Conservation (phyloP, 768 basidiomycete species). For the Tulasnella sp. region DNA sequence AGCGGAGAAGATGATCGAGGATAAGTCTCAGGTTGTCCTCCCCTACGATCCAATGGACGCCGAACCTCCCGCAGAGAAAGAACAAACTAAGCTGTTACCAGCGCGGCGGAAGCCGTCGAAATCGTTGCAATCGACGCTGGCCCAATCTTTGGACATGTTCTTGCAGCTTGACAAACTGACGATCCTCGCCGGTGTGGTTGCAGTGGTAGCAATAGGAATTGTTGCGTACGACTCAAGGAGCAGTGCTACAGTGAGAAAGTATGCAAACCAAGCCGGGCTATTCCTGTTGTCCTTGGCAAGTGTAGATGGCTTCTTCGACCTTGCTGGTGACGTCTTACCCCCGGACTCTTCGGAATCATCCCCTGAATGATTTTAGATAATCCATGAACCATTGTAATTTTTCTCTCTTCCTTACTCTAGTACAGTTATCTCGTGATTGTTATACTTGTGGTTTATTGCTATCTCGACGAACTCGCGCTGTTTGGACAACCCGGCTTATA, state of each 20-base stretch:
- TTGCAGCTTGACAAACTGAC: constrained; percentile 27
- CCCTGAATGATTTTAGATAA: not conserved
- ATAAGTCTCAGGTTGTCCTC: constrained; percentile 19
- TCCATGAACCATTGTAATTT: not conserved
- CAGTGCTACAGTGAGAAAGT: not conserved
- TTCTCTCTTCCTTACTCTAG: not conserved
- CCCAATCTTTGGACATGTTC: not conserved
- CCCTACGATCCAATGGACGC: constrained; percentile 28
- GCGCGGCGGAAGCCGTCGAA: not conserved
- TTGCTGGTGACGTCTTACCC: not conserved
- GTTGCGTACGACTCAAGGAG: constrained; percentile 30
- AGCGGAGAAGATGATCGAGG: constrained; percentile 29
- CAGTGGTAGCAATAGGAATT: constrained; percentile 34
- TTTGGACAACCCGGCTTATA: not conserved
- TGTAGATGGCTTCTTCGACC: not conserved
- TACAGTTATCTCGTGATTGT: too few species aligned
- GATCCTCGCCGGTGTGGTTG: constrained; percentile 30
- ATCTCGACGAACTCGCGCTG: too few species aligned
- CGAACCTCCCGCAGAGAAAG: not conserved
- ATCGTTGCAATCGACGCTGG: not conserved
- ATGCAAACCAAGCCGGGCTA: not conserved
- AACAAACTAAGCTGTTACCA: not conserved
- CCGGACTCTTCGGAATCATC: not conserved
- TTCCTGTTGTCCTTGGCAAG: not conserved
- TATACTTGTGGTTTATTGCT: too few species aligned